Base-by-base conservation (phyloP, 1,139 yeast species). In the Candida pseudoviswanathii region DNA sequence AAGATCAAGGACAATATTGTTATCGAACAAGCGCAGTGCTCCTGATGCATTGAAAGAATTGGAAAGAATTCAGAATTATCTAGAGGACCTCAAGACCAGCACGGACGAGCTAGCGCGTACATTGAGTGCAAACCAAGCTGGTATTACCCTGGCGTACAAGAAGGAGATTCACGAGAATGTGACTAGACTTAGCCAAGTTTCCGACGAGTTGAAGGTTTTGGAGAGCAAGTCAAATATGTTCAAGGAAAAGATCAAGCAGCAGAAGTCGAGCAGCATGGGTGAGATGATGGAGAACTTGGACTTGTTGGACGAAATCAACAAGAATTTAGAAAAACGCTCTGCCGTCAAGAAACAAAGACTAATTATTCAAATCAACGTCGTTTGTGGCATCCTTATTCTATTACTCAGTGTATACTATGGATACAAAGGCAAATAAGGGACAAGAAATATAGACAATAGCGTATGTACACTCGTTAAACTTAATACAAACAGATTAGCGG, bases 251-350 rank as follows among this genome's bases (percentile, higher is more conserved):
- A 65, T 73, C 30, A 60, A 61, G n/a, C 51, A 55, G 31, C 66
- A 66, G 51, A 73, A 73, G 54, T 45, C 54, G 4, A 51, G 59
- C 7, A 61, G 74, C 57, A 55, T 65, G 29, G 51, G 54, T 26
- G 68, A 66, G n/a, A 60, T 75, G 49, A 57, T 60, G n/a, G 62
- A 60, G 21, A 68, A 68, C 49, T 57, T 75, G 44, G 69, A 65
- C 38, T 48, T 67, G 3, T 61, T 76, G 54, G 79, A 75, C 47
- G 54, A 58, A 24, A 62, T 75, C 5, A 68, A 70, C 44, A 53
- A 57, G 16, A 58, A 61, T 44, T 68, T 73, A 46, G 57, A 57
- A 16, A 68, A 65, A 43, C 65, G 66, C 54, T 58, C 70, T n/a
- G 55, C 54, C 31, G 51, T 54, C 16, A 58, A 61, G 10, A 59